These are phyloP conservation scores for Osmozyma mogii DNA, from an alignment of 805 yeast species.

Conservation along the genomic window DNA sequence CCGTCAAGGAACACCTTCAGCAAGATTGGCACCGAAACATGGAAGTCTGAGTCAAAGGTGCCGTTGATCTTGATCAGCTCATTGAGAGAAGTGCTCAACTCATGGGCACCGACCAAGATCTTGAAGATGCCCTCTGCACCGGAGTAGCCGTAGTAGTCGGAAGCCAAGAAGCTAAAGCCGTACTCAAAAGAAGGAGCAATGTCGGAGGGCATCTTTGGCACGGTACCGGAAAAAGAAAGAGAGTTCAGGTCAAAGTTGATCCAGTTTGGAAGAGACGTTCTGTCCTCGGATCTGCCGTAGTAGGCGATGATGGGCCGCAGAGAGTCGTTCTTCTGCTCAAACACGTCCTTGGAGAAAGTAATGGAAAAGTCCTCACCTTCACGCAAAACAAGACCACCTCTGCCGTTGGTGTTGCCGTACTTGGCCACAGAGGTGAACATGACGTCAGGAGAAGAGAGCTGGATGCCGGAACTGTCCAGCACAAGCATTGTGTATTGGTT, in stretches of 20 bases:
- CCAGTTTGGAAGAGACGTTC: constrained; percentile 92
- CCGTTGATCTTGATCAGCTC: constrained; percentile 56
- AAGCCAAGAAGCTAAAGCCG: constrained; percentile 65
- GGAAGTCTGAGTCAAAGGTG: constrained; percentile 49
- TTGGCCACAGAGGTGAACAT: constrained; percentile 47
- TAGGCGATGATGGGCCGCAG: constrained; percentile 50
- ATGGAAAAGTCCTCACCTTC: constrained; percentile 66
- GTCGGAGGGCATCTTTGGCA: constrained; percentile 77
- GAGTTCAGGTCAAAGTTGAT: constrained; percentile 54
- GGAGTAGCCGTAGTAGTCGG: constrained; percentile 69
- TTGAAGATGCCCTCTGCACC: constrained; percentile 65
- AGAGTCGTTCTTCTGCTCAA: constrained; percentile 37
- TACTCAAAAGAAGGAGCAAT: constrained; percentile 82
- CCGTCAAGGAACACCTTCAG: constrained; percentile 60
- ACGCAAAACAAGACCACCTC: constrained; percentile 59
- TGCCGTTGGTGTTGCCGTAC: constrained; percentile 73
- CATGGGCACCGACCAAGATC: constrained; percentile 83
- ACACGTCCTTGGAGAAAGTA: constrained; percentile 55
- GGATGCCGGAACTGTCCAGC: constrained; percentile 49
- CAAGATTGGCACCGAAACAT: constrained; percentile 53
- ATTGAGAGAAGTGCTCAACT: constrained; percentile 58
- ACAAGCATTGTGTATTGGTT: constrained; percentile 53
- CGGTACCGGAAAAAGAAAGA: constrained; percentile 73
- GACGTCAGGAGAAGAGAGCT: constrained; percentile 32
- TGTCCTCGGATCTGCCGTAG: constrained; percentile 74